Percentiles rank a stretch among this genome's conserved stretches.
Conservation (phyloP, 1,284 basidiomycete genomes). For the Papiliotrema terrestris region DNA sequence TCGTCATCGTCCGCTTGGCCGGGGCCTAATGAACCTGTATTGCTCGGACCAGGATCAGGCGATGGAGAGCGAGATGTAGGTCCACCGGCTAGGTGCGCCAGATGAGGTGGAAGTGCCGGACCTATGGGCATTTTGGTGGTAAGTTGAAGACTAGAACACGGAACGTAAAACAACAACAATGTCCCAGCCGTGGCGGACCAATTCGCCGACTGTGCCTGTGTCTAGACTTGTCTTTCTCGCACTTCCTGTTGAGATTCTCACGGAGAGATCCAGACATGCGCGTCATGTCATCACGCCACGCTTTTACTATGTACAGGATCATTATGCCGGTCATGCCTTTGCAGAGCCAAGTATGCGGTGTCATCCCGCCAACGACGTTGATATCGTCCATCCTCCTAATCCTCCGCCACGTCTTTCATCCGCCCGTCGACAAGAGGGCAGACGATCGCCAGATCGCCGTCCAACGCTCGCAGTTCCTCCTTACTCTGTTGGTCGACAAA, state of each 20-base stretch:
- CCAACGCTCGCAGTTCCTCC: slow-evolving; percentile 23
- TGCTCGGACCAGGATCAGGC: slow-evolving; percentile 9
- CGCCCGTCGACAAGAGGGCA: slow-evolving; percentile 69
- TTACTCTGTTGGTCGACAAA: slow-evolving; percentile 29
- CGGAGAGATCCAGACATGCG: too few relatives aligned
- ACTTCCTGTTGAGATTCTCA: too few relatives aligned
- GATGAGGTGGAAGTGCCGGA: slow-evolving; percentile 36
- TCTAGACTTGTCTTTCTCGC: too few relatives aligned
- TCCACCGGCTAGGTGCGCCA: slow-evolving; percentile 22
- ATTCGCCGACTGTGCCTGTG: too few relatives aligned
- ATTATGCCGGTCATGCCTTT: too few relatives aligned
- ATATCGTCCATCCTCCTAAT: neutral
- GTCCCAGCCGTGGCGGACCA: too few relatives aligned
- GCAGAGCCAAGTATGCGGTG: too few relatives aligned
- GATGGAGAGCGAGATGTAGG: neutral
- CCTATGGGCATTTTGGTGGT: slow-evolving; percentile 43
- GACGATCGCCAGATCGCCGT: slow-evolving; percentile 47
- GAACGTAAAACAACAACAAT: too few relatives aligned
- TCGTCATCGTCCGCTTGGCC: slow-evolving; percentile 53
- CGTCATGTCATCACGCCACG: too few relatives aligned
- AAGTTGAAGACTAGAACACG: too few relatives aligned
- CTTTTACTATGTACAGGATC: too few relatives aligned
- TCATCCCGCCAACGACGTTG: too few relatives aligned
- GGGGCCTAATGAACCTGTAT: slow-evolving; percentile 9
- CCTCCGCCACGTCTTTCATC: slow-evolving; percentile 58